Conservation (phyloP, 345 rosid genomes). For the Turnera subulata region DNA sequence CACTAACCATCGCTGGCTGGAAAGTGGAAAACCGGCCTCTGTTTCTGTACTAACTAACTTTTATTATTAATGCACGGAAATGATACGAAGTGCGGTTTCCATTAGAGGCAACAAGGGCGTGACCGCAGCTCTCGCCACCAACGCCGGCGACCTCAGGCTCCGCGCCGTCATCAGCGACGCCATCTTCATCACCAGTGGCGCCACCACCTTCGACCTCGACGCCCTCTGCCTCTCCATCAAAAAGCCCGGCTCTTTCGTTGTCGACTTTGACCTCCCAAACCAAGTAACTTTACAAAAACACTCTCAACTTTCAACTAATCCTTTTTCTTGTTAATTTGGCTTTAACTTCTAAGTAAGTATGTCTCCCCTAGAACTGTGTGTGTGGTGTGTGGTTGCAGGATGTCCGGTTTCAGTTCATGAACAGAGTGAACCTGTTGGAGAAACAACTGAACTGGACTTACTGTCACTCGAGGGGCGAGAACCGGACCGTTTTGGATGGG, state of each 20-base stretch:
- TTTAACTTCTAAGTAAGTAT: not conserved
- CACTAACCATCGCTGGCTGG: too few relatives aligned
- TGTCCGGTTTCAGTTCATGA: slow-evolving; percentile 37
- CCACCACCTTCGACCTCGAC: slow-evolving; percentile 10
- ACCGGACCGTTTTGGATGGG: slow-evolving; percentile 31
- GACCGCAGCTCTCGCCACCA: slow-evolving; percentile 38
- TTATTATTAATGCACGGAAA: too few relatives aligned
- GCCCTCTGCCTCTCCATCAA: slow-evolving; percentile 22
- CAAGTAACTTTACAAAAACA: slow-evolving; percentile 7
- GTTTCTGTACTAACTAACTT: too few relatives aligned
- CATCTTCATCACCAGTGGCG: slow-evolving; percentile 34
- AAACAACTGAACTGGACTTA: slow-evolving; percentile 34
- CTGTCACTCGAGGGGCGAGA: slow-evolving; percentile 17
- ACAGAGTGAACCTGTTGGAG: slow-evolving; percentile 20
- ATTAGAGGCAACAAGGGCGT: slow-evolving; percentile 25
- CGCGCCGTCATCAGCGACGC: slow-evolving; percentile 68
- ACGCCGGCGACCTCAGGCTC: slow-evolving; percentile 68
- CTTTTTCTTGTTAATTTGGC: not conserved
- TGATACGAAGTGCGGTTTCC: slow-evolving; percentile 15
- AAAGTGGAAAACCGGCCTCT: too few relatives aligned
- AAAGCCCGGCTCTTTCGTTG: slow-evolving; percentile 27
- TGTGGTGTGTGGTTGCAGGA: slow-evolving; percentile 18
- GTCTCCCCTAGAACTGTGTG: too few relatives aligned
- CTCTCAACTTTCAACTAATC: not conserved
- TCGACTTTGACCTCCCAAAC: slow-evolving; percentile 23